Conservation (phyloP, 192 early-diverging fungal genomes). For the Coemansia sp. region DNA sequence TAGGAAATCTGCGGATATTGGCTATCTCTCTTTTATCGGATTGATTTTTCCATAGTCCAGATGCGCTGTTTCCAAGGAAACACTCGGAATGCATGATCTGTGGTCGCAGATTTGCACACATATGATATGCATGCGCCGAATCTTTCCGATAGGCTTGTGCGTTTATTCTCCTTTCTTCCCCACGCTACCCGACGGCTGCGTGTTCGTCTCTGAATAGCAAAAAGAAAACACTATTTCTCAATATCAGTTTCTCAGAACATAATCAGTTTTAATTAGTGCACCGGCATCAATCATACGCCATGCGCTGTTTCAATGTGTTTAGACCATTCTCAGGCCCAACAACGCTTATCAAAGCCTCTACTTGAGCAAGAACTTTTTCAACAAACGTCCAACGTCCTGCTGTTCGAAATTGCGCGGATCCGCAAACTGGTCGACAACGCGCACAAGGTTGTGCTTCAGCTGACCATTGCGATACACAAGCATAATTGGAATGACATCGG, state of each 20-base stretch:
- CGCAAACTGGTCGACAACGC: constrained; percentile 30
- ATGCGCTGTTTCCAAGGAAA: too few relatives aligned
- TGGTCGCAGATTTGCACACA: neutral
- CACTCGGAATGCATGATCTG: too few relatives aligned
- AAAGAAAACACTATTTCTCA: too few relatives aligned
- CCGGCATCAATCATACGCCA: too few relatives aligned
- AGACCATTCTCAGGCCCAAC: neutral
- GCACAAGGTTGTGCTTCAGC: constrained; percentile 42
- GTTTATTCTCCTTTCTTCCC: neutral
- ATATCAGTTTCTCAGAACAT: too few relatives aligned
- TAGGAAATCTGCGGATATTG: too few relatives aligned
- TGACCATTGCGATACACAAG: constrained; percentile 39
- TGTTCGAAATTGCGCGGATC: constrained; percentile 28
- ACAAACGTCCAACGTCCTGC: constrained; percentile 22
- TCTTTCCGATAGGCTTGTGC: neutral
- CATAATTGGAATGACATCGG: constrained; percentile 32
- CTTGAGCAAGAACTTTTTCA: constrained; percentile 10
- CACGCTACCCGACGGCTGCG: too few relatives aligned
- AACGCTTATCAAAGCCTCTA: neutral
- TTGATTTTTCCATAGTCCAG: too few relatives aligned
- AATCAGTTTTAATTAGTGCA: too few relatives aligned
- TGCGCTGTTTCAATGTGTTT: neutral
- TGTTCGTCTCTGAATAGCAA: too few relatives aligned
- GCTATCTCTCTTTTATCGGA: too few relatives aligned
- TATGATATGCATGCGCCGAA: neutral